These are phyloP conservation scores for Apiotrichum montevideense DNA, from an alignment of 1,284 basidiomycete genomes.

Conservation along the genomic window DNA sequence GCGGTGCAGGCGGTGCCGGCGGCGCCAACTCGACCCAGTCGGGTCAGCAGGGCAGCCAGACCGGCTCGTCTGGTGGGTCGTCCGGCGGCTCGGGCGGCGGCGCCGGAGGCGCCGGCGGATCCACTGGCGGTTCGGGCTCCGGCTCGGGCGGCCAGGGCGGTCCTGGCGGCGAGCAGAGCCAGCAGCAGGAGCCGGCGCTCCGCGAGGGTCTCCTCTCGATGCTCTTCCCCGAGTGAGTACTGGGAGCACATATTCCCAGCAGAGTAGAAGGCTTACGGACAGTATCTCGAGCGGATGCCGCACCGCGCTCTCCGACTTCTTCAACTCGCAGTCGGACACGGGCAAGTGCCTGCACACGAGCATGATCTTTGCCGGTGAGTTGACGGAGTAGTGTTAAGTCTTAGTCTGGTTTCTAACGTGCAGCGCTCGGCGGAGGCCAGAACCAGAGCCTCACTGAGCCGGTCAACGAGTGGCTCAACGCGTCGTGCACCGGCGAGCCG, in stretches of 20 bases:
- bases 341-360: conserved; percentile 25
- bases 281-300: conserved; percentile 7
- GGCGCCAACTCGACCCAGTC: background rate
- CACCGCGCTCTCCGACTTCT: conserved; percentile 2
- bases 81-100: background rate
- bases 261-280: too few relatives aligned
- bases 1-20: background rate
- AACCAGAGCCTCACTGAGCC: conserved; percentile 13
- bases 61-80: background rate
- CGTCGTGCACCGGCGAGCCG: conserved; percentile 29
- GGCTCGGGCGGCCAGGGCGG: background rate
- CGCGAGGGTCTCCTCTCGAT: background rate
- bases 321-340: conserved; percentile 7
- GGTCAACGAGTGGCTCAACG: conserved; percentile 33
- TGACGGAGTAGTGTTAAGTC: too few relatives aligned
- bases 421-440: too few relatives aligned
- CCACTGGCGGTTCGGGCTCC: too few relatives aligned
- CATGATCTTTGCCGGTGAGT: conserved; percentile 16
- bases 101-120: background rate
- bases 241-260: too few relatives aligned
- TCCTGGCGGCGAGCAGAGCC: background rate
- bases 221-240: background rate
- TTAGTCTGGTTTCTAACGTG: too few relatives aligned
- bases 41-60: too few relatives aligned
- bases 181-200: background rate